Conservation (phyloP, 495 filamentous ascomycete species). For the Daldinia vernicosa region DNA sequence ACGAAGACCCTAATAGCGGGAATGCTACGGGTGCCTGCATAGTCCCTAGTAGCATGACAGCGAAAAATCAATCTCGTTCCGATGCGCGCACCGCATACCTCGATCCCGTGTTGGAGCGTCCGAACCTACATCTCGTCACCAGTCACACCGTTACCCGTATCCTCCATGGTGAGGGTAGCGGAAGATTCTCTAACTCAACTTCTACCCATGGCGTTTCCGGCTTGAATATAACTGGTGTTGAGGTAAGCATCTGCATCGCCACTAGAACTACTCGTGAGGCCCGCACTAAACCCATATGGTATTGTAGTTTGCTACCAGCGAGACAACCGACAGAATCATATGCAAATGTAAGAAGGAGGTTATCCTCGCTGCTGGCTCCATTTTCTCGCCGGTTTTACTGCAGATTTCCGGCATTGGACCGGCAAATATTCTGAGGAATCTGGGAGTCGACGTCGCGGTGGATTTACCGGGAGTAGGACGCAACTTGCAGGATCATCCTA, state of each 20-base stretch:
- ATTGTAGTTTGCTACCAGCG: slow-evolving; percentile 39
- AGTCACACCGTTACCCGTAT: slow-evolving; percentile 57
- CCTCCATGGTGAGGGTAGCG: slow-evolving; percentile 29
- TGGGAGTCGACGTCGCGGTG: slow-evolving; percentile 44
- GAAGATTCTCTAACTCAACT: slow-evolving; percentile 50
- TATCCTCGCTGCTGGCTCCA: slow-evolving; percentile 62
- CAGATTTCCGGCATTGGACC: slow-evolving; percentile 66
- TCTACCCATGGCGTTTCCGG: slow-evolving; percentile 39
- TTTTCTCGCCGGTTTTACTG: slow-evolving; percentile 63
- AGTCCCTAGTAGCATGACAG: slow-evolving; percentile 55
- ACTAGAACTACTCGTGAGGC: background rate
- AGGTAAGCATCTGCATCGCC: slow-evolving; percentile 19
- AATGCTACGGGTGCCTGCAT: slow-evolving; percentile 58
- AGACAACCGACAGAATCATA: slow-evolving; percentile 21
- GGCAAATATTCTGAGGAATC: slow-evolving; percentile 36
- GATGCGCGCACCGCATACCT: slow-evolving; percentile 61
- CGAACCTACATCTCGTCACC: slow-evolving; percentile 58
- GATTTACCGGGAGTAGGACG: slow-evolving; percentile 54
- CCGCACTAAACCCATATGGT: slow-evolving; percentile 28
- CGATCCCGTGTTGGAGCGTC: slow-evolving; percentile 51
- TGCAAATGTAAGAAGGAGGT: slow-evolving; percentile 54
- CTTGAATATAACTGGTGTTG: slow-evolving; percentile 37
- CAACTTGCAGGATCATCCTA: slow-evolving; percentile 54
- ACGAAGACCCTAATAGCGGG: slow-evolving; percentile 58
- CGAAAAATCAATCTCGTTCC: slow-evolving; percentile 58